Conservation (phyloP, 164 flowering plant genomes). For the Umbellularia californica region DNA sequence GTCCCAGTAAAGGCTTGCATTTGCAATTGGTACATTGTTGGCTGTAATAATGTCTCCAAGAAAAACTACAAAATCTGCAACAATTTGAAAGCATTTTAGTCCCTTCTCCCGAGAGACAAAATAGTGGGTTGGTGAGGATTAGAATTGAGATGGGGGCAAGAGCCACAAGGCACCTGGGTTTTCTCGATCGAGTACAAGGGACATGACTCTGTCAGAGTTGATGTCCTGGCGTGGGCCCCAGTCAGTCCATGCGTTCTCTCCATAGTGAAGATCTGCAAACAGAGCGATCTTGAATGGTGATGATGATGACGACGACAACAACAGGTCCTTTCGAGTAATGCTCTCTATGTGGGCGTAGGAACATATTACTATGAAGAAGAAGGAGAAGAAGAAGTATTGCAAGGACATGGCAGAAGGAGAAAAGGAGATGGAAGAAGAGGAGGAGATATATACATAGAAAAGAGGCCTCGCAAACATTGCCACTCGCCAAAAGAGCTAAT, state of each 20-base stretch:
- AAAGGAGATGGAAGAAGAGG: too few relatives aligned
- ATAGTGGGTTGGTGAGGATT: background rate
- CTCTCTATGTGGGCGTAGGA: background rate
- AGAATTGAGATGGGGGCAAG: background rate
- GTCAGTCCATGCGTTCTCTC: constrained; percentile 80
- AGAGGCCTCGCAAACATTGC: too few relatives aligned
- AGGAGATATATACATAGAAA: too few relatives aligned
- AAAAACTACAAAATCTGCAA: constrained; percentile 73
- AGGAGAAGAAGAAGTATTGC: background rate
- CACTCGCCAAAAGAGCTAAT: too few relatives aligned
- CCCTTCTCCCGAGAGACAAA: too few relatives aligned
- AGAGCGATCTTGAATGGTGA: constrained; percentile 55
- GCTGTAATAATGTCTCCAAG: constrained; percentile 89
- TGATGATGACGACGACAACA: constrained; percentile 22
- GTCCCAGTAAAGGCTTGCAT: constrained; percentile 90
- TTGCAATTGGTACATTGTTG: constrained; percentile 58
- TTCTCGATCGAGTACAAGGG: constrained; percentile 56
- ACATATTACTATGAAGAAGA: background rate
- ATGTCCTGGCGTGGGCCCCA: constrained; percentile 84
- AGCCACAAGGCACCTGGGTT: constrained; percentile 44
- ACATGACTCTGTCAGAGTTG: constrained; percentile 61
- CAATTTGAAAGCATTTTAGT: background rate
- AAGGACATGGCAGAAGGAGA: background rate
- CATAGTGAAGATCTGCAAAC: constrained; percentile 86
- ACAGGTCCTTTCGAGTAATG: constrained; percentile 5